These are phyloP conservation scores for Dryas integrifolia DNA, from an alignment of 331 rosid species.

Conservation along the genomic window DNA sequence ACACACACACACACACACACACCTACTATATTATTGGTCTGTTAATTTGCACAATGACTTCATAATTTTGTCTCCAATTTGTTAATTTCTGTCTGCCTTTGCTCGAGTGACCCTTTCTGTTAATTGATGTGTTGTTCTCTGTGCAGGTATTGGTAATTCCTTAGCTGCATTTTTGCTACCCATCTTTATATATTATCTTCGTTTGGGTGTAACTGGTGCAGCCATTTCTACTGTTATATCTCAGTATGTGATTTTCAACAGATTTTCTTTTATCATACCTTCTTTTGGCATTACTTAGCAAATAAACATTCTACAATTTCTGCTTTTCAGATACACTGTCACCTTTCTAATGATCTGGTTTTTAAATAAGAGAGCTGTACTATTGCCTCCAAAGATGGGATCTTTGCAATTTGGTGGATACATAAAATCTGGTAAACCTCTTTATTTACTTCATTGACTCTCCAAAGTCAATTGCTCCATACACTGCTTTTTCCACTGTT, in stretches of 20 bases:
- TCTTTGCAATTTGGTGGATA: conserved; percentile 80
- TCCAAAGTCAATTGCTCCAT: too few relatives aligned
- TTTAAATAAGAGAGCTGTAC: conserved; percentile 64
- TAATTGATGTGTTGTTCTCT: conserved; percentile 29
- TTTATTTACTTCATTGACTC: too few relatives aligned
- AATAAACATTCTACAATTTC: conserved; percentile 20
- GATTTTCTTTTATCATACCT: conserved; percentile 10
- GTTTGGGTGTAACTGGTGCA: conserved; percentile 86
- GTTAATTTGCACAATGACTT: conserved; percentile 13
- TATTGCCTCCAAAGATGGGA: conserved; percentile 86
- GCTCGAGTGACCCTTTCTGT: conserved; percentile 13
- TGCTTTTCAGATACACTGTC: conserved; percentile 67
- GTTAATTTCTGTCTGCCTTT: conserved; percentile 9
- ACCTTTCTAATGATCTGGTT: conserved; percentile 75
- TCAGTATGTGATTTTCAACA: conserved; percentile 60
- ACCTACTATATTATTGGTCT: neutral
- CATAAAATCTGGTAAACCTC: conserved; percentile 64
- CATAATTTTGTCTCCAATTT: conserved; percentile 1
- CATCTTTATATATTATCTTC: conserved; percentile 64
- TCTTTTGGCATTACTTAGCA: conserved; percentile 20
- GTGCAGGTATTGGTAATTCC: conserved; percentile 84
- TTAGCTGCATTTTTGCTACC: conserved; percentile 77
- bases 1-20: neutral
- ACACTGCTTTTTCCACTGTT: neutral
- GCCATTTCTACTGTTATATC: conserved; percentile 87